Evolutionary conservation across 371 early-diverging fungal species (phyloP).

Genomic region (Haplosporangium sp.): DNA sequence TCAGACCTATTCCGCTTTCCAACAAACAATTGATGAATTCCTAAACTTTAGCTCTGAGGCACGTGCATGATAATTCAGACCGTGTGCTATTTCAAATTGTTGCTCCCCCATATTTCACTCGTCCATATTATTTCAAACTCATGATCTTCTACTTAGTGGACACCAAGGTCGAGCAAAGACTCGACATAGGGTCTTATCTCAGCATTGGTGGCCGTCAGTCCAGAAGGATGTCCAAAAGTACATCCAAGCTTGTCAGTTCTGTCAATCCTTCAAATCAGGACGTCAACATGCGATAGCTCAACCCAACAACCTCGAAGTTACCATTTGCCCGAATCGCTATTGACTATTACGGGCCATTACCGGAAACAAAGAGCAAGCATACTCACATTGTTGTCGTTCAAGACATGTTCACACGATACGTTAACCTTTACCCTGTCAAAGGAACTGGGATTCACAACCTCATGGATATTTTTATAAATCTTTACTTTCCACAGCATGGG

Average conservation of each 20-base stretch:
- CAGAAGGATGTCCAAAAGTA: background rate
- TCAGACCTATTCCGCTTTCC: no score
- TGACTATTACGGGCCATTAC: conserved; percentile 22
- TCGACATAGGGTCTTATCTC: background rate
- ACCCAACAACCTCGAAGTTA: background rate
- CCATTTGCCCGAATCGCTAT: conserved; percentile 6
- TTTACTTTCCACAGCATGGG: background rate
- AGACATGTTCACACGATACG: conserved; percentile 28
- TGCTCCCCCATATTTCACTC: conserved; percentile 10
- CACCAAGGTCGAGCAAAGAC: conserved; percentile 11
- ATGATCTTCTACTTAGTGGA: conserved; percentile 15
- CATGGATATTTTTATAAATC: background rate
- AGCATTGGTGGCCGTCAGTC: conserved; percentile 15
- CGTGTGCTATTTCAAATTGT: conserved; percentile 7
- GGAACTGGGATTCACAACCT: background rate
- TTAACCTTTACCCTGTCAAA: background rate
- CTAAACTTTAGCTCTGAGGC: no score
- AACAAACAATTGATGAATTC: no score
- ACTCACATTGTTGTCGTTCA: conserved; percentile 10
- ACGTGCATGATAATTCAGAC: conserved; percentile 4
- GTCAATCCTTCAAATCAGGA: conserved; percentile 18
- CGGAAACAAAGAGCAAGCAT: background rate
- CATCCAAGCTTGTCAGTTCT: background rate
- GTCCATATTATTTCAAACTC: conserved; percentile 2
- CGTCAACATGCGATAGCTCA: background rate